Evolutionary conservation across 345 rosid species (phyloP), one percentile per base, ranked within the genome.

Genomic region (Arabidopsis suecica): DNA sequence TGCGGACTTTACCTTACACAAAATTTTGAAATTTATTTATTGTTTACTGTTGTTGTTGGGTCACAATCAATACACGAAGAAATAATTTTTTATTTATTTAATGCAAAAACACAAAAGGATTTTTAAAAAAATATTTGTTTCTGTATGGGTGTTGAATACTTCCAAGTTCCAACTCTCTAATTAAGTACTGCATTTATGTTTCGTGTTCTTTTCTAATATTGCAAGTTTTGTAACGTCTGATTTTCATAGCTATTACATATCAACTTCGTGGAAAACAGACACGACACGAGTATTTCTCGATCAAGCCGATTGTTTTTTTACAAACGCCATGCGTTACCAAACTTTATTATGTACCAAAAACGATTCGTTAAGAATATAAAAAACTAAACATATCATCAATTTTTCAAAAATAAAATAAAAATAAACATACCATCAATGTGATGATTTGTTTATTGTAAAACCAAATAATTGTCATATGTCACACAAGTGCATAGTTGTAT

Each of bases 261-360:
- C 13, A 44, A 33, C 30, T 48, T 32, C 11, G 44, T 48, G 16
- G 56, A 28, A 32, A 45, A 10, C 8, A 32, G 40, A 47, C 68
- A 63, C 53, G 22, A 63, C 56, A 50, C 5, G 37, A 65, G 51
- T 42, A 63, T 73, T 50, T 50, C 61, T 50, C 33, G 3, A 49
- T 38, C 32, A 50, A 40, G 22, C 32, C 10, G 41, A 60, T 60
- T 60, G 50, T 60, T 59, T 59, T 47, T 57, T 67, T 14, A 59
- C 55, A 22, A 60, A 49, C 28, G 48, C 5, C 67, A 37, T 51
- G 53, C 76, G 76, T 72, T 62, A 72, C 76, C 41, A 61, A 72
- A 51, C 42, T 62, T 51, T 40, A 30, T 18, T 51, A 28, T 60
- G 23, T 60, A 50, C 58, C 57, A 22, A 37, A 45, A 57, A 57